Percentiles rank a stretch among this genome's conserved stretches.
Evolutionary conservation across 2,329 filamentous ascomycete species (phyloP).

Genomic region (Lithohypha guttulata): DNA sequence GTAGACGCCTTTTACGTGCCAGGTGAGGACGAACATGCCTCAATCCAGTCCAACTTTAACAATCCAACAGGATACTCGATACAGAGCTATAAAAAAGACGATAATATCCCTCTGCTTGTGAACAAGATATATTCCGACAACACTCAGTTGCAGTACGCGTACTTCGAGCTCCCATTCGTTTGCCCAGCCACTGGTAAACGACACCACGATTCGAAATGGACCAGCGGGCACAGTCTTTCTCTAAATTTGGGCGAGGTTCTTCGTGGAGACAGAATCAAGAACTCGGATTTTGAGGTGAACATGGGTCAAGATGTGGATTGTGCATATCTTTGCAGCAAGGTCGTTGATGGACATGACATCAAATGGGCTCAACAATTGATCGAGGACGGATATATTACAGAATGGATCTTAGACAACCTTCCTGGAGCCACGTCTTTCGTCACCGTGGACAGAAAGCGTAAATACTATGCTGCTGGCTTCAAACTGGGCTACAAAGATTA

Average conservation of each 20-base stretch:
- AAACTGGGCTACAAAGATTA: slow-evolving; percentile 71
- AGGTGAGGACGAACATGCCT: slow-evolving; percentile 52
- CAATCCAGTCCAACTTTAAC: too few relatives aligned
- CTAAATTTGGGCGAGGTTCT: slow-evolving; percentile 81
- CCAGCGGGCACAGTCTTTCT: slow-evolving; percentile 66
- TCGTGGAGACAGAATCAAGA: slow-evolving; percentile 73
- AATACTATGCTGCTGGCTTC: slow-evolving; percentile 85
- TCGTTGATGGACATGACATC: slow-evolving; percentile 54
- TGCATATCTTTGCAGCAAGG: slow-evolving; percentile 58
- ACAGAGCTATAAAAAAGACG: slow-evolving; percentile 64
- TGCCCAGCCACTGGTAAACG: slow-evolving; percentile 64
- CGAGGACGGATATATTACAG: slow-evolving; percentile 68
- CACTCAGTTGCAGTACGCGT: slow-evolving; percentile 84
- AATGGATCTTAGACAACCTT: slow-evolving; percentile 90
- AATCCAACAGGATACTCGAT: slow-evolving; percentile 86
- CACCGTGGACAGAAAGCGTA: slow-evolving; percentile 69
- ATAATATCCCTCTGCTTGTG: slow-evolving; percentile 72
- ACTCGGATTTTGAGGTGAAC: slow-evolving; percentile 69
- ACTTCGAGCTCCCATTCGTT: slow-evolving; percentile 78
- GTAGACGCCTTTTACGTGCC: slow-evolving; percentile 72
- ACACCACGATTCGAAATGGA: slow-evolving; percentile 54
- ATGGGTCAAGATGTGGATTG: slow-evolving; percentile 69
- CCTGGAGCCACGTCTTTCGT: slow-evolving; percentile 83
- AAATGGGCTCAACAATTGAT: slow-evolving; percentile 61
- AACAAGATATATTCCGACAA: slow-evolving; percentile 89